Evolutionary conservation across 768 basidiomycete genomes (phyloP), one percentile per base, ranked within the genome.

Genomic region (Podaxis sp.): DNA sequence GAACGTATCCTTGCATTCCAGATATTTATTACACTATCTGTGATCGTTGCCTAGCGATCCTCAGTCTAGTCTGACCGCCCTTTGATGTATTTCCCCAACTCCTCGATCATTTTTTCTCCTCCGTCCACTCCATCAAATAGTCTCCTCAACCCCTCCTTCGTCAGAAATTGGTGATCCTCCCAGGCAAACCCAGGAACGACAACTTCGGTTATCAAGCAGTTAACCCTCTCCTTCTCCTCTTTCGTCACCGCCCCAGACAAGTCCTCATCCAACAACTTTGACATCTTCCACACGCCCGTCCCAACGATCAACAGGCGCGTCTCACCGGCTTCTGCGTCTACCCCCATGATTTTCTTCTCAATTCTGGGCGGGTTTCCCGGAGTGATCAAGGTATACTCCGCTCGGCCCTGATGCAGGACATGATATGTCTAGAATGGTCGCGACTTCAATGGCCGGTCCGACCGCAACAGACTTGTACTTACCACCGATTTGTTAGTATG

Each of bases 121-220:
- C 49, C 26, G 22, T 24, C 3, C 24, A 28, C 64, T 5, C 70
- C 75, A 28, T 63, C 66, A 64, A 79, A 80, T 28, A 84, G 59
- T 24, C 68, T 65, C 48, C 74, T 57, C 65, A 84, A 66, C 26
- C 59, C 76, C 24, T 68, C 63, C 63, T 44, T 63, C n/a, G 74
- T 77, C 70, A 84, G 66, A 64, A 76, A 84, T 19, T 71, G 57
- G 65, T 85, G 84, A 65, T 84, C 84, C 57, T 80, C 79, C 81
- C 80, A 84, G 40, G 76, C 68, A 66, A 84, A 84, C 2, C 82
- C 84, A 0, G 85, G 84, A 11, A 84, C 79, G n/a, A 86, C 84
- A 4, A 87, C 80, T 72, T 87, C 84, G 17, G 80, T 82, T 65
- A 88, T 84, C 59, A 88, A 70, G 65, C 84, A 85, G 4, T 84